A percentile compares a stretch with the other conserved stretches of the same genome.
phyloP scores from a whole-genome alignment of 2,329 filamentous ascomycete species.

The Tolypocladium tundrense region DNA sequence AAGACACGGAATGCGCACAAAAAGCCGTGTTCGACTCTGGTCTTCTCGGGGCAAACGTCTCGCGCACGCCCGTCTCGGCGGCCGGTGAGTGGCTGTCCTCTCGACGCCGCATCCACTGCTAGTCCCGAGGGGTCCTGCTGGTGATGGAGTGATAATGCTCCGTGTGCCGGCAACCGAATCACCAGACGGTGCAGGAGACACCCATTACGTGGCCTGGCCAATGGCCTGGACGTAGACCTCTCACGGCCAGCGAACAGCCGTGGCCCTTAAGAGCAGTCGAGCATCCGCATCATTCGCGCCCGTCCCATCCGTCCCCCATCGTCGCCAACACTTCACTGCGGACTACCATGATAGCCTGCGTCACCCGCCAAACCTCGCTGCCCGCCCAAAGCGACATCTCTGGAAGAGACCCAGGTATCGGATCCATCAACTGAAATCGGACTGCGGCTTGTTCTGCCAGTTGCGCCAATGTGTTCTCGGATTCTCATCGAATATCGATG shows the following conservation, averaged over 20 bases:
- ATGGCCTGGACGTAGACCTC: not conserved
- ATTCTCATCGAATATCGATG: slow-evolving; percentile 24
- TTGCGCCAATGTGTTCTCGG: slow-evolving; percentile 20
- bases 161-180: not conserved
- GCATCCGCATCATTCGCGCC: not conserved
- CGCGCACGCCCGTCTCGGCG: not conserved
- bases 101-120: not conserved
- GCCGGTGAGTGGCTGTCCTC: not conserved
- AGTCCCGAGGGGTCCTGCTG: not conserved
- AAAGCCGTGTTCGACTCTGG: not conserved
- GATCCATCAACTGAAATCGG: not conserved
- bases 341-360: not conserved
- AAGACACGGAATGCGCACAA: not conserved
- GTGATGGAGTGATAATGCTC: not conserved
- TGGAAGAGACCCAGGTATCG: not conserved
- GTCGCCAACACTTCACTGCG: not conserved
- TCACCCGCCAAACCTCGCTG: not conserved
- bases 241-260: not conserved
- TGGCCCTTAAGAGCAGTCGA: not conserved
- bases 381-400: not conserved
- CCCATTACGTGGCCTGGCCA: slow-evolving; percentile 8
- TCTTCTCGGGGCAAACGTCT: not conserved
- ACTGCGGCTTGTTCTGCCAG: not conserved
- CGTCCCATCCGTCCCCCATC: not conserved
- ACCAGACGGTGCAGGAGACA: not conserved